Base-by-base conservation (phyloP, 1,284 basidiomycete species). In the Trametes polyzona region DNA sequence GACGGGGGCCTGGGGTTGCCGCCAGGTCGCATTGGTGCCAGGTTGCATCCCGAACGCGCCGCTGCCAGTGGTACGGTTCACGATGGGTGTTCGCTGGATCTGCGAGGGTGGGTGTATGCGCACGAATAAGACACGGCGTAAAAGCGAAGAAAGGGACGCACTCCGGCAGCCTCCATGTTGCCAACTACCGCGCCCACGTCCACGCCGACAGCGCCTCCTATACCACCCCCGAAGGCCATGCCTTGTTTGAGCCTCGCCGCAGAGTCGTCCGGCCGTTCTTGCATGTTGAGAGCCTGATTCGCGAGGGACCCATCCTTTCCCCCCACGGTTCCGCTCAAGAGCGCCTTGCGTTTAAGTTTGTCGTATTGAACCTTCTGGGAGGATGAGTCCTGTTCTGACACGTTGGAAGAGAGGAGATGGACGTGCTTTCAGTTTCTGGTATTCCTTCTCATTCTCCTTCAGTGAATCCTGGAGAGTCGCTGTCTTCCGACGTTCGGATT, bases 381-480 rank as follows among this genome's bases (percentile, higher is more conserved):
- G 10, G 14, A 21, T 48, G 37, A 43, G 17, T 16, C 26, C 8
- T 8, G 21, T n/a, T 11, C 19, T 42, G 27, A n/a, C n/a, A 8
- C 11, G 3, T 21, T 27, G n/a, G 11, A n/a, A 26, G 3, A n/a
- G 19, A 1, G 1, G 19, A 9, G 6, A 5, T 14, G 3, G 12
- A 17, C 24, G 2, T 42, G 84, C 92, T 78, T 93, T 93, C 48
- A 94, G 82, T 69, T 92, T 93, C 57, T 89, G 87, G 67, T 93
- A 94, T 64, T 93, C 92, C 65, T 90, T 92, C 63, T 93, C 91
- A 64, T 86, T 81, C 64, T 92, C 89, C 64, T 84, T 81, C 5
- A 87, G 78, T 1, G 82, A 74, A 36, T 94, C 91, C 66, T 92
- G 89, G 17, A 90, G 67, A 27, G 92, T 89, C 12, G 84, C 80